These are phyloP conservation scores for Hanseniaspora singularis DNA, from an alignment of 805 yeast species.

Conservation along the genomic window DNA sequence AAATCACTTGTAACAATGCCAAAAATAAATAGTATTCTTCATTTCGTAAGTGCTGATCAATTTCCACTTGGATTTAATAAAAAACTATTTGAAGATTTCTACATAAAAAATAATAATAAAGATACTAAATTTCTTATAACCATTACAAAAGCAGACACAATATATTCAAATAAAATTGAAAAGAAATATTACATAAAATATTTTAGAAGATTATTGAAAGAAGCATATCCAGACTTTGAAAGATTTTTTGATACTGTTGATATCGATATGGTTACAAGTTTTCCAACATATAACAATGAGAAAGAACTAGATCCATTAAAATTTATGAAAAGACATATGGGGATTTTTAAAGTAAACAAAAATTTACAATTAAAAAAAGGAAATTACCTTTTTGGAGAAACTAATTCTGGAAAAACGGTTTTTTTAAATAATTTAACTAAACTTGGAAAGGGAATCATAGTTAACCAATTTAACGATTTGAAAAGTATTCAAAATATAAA, in stretches of 20 bases:
- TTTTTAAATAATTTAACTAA: background rate
- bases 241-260: background rate
- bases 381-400: slow-evolving; percentile 4
- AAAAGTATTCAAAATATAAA: background rate
- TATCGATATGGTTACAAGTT: background rate
- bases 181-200: background rate
- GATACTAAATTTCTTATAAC: background rate
- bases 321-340: background rate
- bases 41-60: background rate
- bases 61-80: slow-evolving; percentile 2
- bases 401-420: slow-evolving; percentile 4
- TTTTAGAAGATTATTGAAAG: background rate
- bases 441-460: background rate
- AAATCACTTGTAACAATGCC: too few relatives aligned
- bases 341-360: background rate
- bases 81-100: background rate
- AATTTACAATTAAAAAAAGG: background rate
- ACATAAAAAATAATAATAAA: background rate
- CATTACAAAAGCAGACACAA: background rate
- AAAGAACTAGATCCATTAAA: background rate
- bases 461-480: background rate
- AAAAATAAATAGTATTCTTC: background rate
- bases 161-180: background rate
- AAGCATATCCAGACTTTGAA: background rate
- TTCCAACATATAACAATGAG: background rate